Evolutionary conservation across 768 basidiomycete species (phyloP), one percentile per base, ranked within the genome.

Genomic region (Lentinula raphanica): DNA sequence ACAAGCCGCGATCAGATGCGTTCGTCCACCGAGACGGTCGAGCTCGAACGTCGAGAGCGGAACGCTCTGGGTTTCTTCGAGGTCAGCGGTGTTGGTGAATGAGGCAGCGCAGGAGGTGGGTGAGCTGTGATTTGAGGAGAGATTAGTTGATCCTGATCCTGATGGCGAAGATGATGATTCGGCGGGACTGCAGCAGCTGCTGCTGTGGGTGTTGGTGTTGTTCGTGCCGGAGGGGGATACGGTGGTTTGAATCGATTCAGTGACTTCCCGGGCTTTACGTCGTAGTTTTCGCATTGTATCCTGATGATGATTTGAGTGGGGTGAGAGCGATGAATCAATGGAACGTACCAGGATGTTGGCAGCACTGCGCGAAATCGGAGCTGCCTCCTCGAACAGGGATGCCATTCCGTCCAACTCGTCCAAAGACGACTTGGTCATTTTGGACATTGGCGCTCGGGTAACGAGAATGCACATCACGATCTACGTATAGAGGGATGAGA

Each of bases 401-500:
- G 74, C 66, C 17, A 82, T 65, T 4, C 69, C 61, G 60, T 81
- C 74, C 32, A 85, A 66, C 61, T 84, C 81, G 19, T 75, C 74
- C 31, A 82, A 58, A 7, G 83, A 77, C 3, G 79, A 68, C 5
- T 71, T 62, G 2, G 80, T 72, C 69, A 85, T 70, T 29, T 72
- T 77, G 3, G 80, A 81, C 15, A 64, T 71, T 0, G 84, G 81
- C 2, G 81, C 76, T 15, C 74, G 71, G 7, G 79, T 80, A 1
- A 79, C 77, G 4, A 85, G 67, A 51, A 85, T 73, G 59, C 83
- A 82, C 78, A 85, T 77, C 7, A 82, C 76, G 54, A 85, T 76
- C 88, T 90, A 64, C 17, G n/a, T 3, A 35, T 9, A 35, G 11
- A 29, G 38, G 3, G 39, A 32, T 36, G 6, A 19, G n/a, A 38